phyloP scores from a whole-genome alignment of 192 early-diverging fungal genomes.

The Chytriomyces hyalinus region DNA sequence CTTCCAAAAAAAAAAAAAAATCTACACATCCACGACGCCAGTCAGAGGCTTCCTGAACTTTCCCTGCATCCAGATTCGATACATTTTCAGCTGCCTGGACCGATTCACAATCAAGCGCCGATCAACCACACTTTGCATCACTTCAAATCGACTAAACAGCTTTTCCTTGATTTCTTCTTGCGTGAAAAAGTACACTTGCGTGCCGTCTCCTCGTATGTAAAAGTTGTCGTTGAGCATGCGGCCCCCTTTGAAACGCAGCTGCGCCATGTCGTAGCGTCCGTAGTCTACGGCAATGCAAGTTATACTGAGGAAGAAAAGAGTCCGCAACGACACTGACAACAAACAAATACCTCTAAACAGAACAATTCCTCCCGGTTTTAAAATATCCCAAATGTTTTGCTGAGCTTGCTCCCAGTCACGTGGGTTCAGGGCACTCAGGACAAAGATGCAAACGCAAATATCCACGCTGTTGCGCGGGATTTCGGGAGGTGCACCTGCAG shows the following conservation, averaged over 20 bases:
- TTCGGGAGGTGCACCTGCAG: slow-evolving; percentile 63
- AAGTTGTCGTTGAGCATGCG: slow-evolving; percentile 90
- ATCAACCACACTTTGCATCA: slow-evolving; percentile 93
- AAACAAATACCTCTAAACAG: slow-evolving; percentile 67
- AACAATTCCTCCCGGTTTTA: slow-evolving; percentile 91
- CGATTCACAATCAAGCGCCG: slow-evolving; percentile 93
- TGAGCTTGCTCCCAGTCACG: slow-evolving; percentile 81
- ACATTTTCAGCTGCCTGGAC: slow-evolving; percentile 92
- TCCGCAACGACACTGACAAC: background rate
- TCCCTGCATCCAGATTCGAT: slow-evolving; percentile 95
- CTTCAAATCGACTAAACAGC: slow-evolving; percentile 66
- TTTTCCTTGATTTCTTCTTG: slow-evolving; percentile 61
- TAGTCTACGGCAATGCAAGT: slow-evolving; percentile 68
- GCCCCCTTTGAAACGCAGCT: slow-evolving; percentile 93
- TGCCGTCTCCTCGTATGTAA: slow-evolving; percentile 97
- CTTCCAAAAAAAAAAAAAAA: no score
- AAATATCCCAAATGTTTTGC: slow-evolving; percentile 74
- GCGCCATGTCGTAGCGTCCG: slow-evolving; percentile 96
- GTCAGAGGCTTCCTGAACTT: slow-evolving; percentile 84
- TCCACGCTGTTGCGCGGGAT: slow-evolving; percentile 86
- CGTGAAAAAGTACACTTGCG: slow-evolving; percentile 93
- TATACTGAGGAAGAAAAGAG: background rate
- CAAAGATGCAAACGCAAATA: slow-evolving; percentile 93
- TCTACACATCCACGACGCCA: background rate
- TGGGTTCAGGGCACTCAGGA: slow-evolving; percentile 88